These are phyloP conservation scores for Diospyros kaki DNA, from an alignment of 148 eudicot genomes.

Conservation along the genomic window DNA sequence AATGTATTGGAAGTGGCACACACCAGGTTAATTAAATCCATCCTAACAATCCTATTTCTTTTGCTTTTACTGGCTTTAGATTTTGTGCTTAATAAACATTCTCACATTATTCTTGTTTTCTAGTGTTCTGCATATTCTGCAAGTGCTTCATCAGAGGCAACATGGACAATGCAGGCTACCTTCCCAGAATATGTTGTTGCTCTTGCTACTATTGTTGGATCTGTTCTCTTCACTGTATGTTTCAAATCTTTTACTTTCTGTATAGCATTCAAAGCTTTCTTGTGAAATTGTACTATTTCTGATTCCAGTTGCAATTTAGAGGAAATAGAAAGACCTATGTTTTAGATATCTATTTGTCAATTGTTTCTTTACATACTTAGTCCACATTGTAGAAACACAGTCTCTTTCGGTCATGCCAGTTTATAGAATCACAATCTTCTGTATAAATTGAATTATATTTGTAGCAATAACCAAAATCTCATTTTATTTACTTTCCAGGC, in stretches of 20 bases:
- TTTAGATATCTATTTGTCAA: not conserved
- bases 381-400: not conserved
- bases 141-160: conserved; percentile 74
- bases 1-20: conserved; percentile 55
- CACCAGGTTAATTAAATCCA: conserved; percentile 42
- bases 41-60: not conserved
- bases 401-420: too few relatives aligned
- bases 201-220: conserved; percentile 90
- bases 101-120: conserved; percentile 15
- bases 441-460: too few relatives aligned
- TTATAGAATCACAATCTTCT: too few relatives aligned
- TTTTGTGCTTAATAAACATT: not conserved
- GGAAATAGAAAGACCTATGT: not conserved
- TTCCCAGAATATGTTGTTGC: conserved; percentile 99
- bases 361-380: not conserved
- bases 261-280: not conserved
- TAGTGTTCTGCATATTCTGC: conserved; percentile 89
- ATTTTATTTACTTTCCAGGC: too few relatives aligned
- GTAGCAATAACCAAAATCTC: too few relatives aligned
- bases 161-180: conserved; percentile 95
- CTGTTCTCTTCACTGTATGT: conserved; percentile 90
- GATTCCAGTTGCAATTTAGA: not conserved
- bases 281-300: not conserved
- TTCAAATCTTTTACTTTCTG: not conserved
- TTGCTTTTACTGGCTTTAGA: not conserved